These are phyloP conservation scores for Bipolaris victoriae DNA, from an alignment of 2,329 filamentous ascomycete species.

Conservation along the genomic window DNA sequence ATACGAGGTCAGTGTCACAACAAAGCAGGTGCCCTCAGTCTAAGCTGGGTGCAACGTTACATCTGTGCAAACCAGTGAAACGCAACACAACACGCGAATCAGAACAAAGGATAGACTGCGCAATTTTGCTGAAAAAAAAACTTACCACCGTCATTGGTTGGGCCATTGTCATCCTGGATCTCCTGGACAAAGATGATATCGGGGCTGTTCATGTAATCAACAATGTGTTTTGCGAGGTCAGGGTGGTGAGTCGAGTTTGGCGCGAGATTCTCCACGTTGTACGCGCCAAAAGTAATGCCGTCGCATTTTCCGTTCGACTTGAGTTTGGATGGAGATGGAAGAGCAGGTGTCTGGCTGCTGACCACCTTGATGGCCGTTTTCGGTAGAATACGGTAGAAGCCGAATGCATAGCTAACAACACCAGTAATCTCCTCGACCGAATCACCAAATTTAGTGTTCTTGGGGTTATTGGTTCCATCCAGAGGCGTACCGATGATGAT, in stretches of 20 bases:
- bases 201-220: conserved; percentile 66
- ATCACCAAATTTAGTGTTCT: conserved; percentile 68
- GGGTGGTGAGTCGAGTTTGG: conserved; percentile 63
- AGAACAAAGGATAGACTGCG: background rate
- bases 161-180: conserved; percentile 70
- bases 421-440: conserved; percentile 69
- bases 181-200: conserved; percentile 74
- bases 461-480: conserved; percentile 67
- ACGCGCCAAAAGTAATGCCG: conserved; percentile 68
- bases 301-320: conserved; percentile 63
- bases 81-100: background rate
- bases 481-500: conserved; percentile 70
- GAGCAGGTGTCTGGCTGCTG: conserved; percentile 52
- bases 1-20: conserved; percentile 10
- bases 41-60: background rate
- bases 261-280: conserved; percentile 73
- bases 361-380: conserved; percentile 62
- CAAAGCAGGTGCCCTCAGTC: background rate
- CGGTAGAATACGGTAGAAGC: conserved; percentile 73
- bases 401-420: conserved; percentile 69
- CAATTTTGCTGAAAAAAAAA: conserved; percentile 3
- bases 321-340: conserved; percentile 61
- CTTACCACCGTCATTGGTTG: conserved; percentile 63
- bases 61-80: background rate
- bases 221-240: conserved; percentile 69